A percentile compares a stretch with the other conserved stretches of the same genome.
Conservation (phyloP, 2,329 filamentous ascomycete genomes). For the Aureobasidium sp. region DNA sequence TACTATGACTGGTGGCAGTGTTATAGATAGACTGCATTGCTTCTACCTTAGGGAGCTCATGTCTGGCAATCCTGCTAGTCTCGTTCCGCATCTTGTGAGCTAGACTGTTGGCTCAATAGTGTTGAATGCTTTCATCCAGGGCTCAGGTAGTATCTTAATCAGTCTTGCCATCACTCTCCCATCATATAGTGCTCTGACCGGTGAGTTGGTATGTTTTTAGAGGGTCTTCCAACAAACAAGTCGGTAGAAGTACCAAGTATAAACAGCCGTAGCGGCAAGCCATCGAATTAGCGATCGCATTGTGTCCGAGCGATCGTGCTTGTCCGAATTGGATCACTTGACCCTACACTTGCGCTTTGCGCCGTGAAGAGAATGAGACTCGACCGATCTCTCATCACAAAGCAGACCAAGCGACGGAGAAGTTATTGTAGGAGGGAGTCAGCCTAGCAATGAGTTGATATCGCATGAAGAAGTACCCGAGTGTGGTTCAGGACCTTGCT, state of each 20-base stretch:
- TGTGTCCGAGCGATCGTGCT: slow-evolving; percentile 54
- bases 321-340: slow-evolving; percentile 48
- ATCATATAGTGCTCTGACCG: neutral
- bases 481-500: neutral
- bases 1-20: no score
- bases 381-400: slow-evolving; percentile 32
- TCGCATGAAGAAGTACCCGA: slow-evolving; percentile 25
- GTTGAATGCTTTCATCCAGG: no score
- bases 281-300: slow-evolving; percentile 51
- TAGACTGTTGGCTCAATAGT: no score
- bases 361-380: slow-evolving; percentile 35
- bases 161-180: neutral
- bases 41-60: no score
- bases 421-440: slow-evolving; percentile 33
- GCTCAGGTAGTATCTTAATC: slow-evolving; percentile 42
- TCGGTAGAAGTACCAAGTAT: slow-evolving; percentile 50
- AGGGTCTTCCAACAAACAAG: slow-evolving; percentile 48
- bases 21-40: no score
- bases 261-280: slow-evolving; percentile 47
- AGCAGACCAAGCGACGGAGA: slow-evolving; percentile 26
- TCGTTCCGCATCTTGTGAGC: no score
- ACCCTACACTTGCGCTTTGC: slow-evolving; percentile 46
- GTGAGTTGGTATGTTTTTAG: slow-evolving; percentile 45
- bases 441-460: slow-evolving; percentile 34
- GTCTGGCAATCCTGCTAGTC: no score